Percentiles rank a stretch among this genome's conserved stretches.
Conservation (phyloP, 257 asterid genomes). For the Petunia secreta region DNA sequence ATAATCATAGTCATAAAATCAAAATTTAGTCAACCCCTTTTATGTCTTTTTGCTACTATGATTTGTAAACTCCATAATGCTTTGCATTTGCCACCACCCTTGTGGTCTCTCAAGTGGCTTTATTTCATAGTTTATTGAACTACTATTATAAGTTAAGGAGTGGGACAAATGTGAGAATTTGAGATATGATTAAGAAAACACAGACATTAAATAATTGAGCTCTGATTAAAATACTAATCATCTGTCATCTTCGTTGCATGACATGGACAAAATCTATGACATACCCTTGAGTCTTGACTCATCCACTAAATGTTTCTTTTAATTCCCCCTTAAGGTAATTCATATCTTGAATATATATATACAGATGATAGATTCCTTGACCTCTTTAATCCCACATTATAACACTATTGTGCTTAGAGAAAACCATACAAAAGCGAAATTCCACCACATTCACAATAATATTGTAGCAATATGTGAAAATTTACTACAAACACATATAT, state of each 20-base stretch:
- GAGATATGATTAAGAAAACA: not conserved
- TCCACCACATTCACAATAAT: not conserved
- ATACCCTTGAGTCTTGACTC: slow-evolving; percentile 37
- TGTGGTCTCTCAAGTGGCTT: slow-evolving; percentile 33
- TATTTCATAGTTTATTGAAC: not conserved
- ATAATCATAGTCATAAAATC: slow-evolving; percentile 39
- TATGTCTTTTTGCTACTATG: slow-evolving; percentile 40
- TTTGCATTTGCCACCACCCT: slow-evolving; percentile 57
- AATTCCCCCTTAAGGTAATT: not conserved
- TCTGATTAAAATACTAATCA: slow-evolving; percentile 28
- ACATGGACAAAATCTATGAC: slow-evolving; percentile 36
- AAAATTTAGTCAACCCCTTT: slow-evolving; percentile 49
- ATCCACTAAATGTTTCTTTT: slow-evolving; percentile 31
- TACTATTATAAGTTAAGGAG: slow-evolving; percentile 12
- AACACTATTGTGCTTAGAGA: not conserved
- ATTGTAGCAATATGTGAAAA: not conserved
- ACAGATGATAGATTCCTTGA: not conserved
- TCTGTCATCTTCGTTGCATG: slow-evolving; percentile 19
- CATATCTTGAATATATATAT: slow-evolving; percentile 8
- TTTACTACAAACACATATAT: not conserved
- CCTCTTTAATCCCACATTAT: not conserved
- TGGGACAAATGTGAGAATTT: slow-evolving; percentile 2
- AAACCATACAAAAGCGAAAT: not conserved
- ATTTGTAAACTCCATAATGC: slow-evolving; percentile 55
- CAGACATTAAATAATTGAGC: not conserved